phyloP scores from a whole-genome alignment of 2,329 filamentous ascomycete species.

The Bertia moriformis region DNA sequence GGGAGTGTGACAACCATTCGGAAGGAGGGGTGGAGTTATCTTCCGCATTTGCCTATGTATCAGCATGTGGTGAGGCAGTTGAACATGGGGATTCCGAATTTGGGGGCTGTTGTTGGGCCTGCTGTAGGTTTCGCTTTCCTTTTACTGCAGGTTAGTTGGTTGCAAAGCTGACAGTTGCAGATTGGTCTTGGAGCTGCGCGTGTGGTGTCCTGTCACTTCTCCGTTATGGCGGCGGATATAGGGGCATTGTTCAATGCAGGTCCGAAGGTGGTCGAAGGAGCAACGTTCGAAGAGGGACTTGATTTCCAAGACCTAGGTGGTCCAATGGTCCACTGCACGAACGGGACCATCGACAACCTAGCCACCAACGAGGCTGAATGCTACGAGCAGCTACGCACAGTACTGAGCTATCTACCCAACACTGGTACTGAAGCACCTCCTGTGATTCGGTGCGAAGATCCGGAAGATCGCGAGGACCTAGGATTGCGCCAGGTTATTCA shows the following conservation, averaged over 20 bases:
- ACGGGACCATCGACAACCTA: constrained; percentile 52
- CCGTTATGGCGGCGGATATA: constrained; percentile 49
- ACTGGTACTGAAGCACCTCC: constrained; percentile 39
- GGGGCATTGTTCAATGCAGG: constrained; percentile 50
- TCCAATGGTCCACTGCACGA: constrained; percentile 44
- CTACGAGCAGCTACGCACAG: constrained; percentile 41
- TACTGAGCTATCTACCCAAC: constrained; percentile 42
- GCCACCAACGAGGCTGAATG: constrained; percentile 44
- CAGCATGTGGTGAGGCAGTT: constrained; percentile 37
- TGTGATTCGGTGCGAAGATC: constrained; percentile 26
- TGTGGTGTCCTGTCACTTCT: constrained; percentile 48
- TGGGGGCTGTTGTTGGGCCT: constrained; percentile 47
- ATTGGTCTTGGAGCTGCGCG: constrained; percentile 48
- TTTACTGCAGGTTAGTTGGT: no score
- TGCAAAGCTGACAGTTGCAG: background rate
- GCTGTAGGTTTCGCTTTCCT: constrained; percentile 18
- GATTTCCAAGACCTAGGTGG: constrained; percentile 44
- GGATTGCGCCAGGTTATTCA: constrained; percentile 40
- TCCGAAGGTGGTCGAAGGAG: constrained; percentile 44
- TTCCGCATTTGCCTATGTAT: constrained; percentile 40
- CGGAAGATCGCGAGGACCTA: constrained; percentile 28
- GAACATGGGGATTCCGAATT: constrained; percentile 48
- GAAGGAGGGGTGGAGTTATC: constrained; percentile 38
- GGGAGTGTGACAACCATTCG: constrained; percentile 45
- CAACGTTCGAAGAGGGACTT: constrained; percentile 50